Evolutionary conservation across 192 early-diverging fungal species (phyloP), one percentile per base, ranked within the genome.

Genomic region (Backusella macrospora): DNA sequence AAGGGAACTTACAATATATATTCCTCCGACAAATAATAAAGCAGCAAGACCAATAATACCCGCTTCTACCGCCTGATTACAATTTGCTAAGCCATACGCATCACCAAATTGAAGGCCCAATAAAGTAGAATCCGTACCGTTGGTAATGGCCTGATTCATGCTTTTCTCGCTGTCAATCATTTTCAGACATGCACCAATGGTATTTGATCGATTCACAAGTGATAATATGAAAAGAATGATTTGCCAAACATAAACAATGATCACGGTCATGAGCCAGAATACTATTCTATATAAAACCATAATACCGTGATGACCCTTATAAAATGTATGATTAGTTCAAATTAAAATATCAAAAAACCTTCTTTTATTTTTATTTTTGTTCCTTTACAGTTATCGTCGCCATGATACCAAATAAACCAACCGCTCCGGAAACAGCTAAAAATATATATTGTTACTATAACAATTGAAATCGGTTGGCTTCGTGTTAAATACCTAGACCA

Each of bases 211-310:
- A 38, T 79, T 68, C 38, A 74, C 62, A 14, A 74, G 44, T 18
- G 77, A 62, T 9, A 79, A 39, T 14, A 73, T 49, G 47, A 79
- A 79, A 38, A 21, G 26, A 3, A 62, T 68, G 9, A 73, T 63
- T 62, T 79, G 72, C 77, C 77, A 79, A 38, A 79, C 66, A 47
- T 42, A 39, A 67, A 49, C 55, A 23, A 71, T 64, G 42, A 79
- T 40, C n/a, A 71, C 38, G 21, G 64, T 65, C 49, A 79, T 48
- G 8, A 79, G 47, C 73, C 73, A 79, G 40, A 72, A 74, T 26
- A 74, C 13, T 38, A 67, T 40, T 64, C 71, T 79, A 15, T 73
- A 70, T 8, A 79, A 47, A 16, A 49, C n/a, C 69, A 79, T 74
- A 7, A 79, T 15, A n/a, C 43, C 67, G 47, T 74, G 73, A 14